Conservation (phyloP, 441 rosid genomes). For the Euphorbia schlechtendalii region DNA sequence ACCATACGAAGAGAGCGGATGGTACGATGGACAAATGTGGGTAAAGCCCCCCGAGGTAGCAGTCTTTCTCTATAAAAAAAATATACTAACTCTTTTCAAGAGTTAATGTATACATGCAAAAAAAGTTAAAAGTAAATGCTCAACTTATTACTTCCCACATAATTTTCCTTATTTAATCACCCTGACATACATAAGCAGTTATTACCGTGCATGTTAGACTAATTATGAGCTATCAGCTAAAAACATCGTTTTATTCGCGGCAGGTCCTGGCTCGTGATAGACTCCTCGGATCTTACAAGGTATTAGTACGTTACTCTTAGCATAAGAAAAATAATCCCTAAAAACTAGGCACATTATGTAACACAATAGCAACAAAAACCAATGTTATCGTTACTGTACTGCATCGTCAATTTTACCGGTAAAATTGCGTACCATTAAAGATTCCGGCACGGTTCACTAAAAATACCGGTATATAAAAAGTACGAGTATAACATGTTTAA, state of each 20-base stretch:
- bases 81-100: too few species aligned
- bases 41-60: slow-evolving; percentile 95
- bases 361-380: neutral
- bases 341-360: neutral
- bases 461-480: too few species aligned
- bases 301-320: slow-evolving; percentile 18
- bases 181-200: neutral
- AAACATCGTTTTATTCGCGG: slow-evolving; percentile 9
- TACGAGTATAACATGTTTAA: too few species aligned
- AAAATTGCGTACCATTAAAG: too few species aligned
- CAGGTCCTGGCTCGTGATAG: slow-evolving; percentile 95
- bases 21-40: slow-evolving; percentile 99
- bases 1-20: slow-evolving; percentile 94
- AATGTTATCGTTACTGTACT: too few species aligned
- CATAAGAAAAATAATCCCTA: neutral
- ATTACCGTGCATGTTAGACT: too few species aligned
- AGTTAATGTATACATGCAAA: too few species aligned
- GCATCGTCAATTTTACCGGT: too few species aligned
- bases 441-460: too few species aligned
- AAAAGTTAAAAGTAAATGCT: slow-evolving; percentile 4
- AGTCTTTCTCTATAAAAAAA: neutral
- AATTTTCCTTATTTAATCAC: neutral
- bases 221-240: slow-evolving; percentile 3
- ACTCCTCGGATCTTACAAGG: slow-evolving; percentile 89
- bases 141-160: slow-evolving; percentile 13